Base-by-base conservation (phyloP, 768 basidiomycete genomes). In the Clitopilus passeckerianus region DNA sequence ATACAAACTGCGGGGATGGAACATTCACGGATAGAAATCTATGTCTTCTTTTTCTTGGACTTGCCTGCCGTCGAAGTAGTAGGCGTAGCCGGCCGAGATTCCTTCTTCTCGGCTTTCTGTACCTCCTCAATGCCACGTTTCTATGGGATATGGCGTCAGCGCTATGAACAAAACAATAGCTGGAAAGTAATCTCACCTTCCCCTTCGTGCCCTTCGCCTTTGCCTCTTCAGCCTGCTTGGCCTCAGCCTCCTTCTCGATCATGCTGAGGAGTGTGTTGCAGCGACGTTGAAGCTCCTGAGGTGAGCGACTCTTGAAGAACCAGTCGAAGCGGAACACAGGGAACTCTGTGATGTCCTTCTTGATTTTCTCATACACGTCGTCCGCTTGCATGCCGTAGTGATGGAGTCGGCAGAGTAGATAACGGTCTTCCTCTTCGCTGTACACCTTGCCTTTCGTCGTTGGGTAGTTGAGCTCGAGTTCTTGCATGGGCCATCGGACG, bases 241-340 rank as follows among this genome's bases (percentile, higher is more conserved):
- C 75, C 68, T 83, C 82, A n/a, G 87, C 89, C 72, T 98, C 96
- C 77, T 95, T 96, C 75, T 93, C 89, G 61, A 99, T 91, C 85
- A 97, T 92, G 9, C 86, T 80, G 24, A 97, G 67, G 35, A 98
- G 70, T 1, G 96, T 97, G 65, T 89, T 89, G 66, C 94, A 97
- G 57, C 96, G 77, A 63, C 96, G 77, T 67, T 89, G 86, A 59
- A 98, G 74, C 74, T 98, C 96, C 66, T 92, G 87, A 2, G 93
- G 87, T 10, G 90, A 92, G 57, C 96, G 77, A 63, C 92, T 93
- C 79, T 96, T 95, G 81, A 95, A 90, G 77, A 97, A 98, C 96
- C 95, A 98, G 68, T 98, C 95, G 66, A 98, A 98, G 20, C 95
- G 80, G 77, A 98, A 99, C 14, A 95, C 90, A 1, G 96, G 95